phyloP scores from a whole-genome alignment of 495 filamentous ascomycete species.

The Amphirosellinia nigrospora region DNA sequence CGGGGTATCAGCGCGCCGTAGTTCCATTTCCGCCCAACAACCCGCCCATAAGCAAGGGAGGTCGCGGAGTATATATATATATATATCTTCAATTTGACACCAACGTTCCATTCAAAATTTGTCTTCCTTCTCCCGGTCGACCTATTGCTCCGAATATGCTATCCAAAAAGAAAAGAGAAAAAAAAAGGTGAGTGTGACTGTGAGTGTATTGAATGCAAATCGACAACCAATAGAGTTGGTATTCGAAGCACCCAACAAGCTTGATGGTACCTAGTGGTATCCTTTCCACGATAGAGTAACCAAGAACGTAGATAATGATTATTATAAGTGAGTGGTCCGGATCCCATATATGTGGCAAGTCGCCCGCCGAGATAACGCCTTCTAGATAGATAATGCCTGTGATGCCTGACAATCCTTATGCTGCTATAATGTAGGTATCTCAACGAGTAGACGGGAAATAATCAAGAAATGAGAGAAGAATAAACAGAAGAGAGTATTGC shows the following conservation, averaged over 20 bases:
- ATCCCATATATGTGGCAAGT: neutral
- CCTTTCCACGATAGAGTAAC: neutral
- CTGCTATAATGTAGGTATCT: neutral
- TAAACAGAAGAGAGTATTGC: neutral
- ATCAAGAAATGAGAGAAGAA: neutral
- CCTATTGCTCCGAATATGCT: slow-evolving; percentile 1
- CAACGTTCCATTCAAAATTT: neutral
- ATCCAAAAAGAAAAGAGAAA: neutral
- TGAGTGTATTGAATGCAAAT: neutral
- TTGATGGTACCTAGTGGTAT: neutral
- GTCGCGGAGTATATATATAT: neutral
- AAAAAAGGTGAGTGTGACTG: neutral
- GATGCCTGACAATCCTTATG: slow-evolving; percentile 2
- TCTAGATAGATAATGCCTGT: neutral
- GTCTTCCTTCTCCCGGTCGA: neutral
- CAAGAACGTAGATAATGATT: neutral
- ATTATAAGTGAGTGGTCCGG: neutral
- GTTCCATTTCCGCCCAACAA: neutral
- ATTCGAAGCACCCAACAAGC: neutral
- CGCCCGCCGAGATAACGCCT: slow-evolving; percentile 5
- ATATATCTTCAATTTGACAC: neutral
- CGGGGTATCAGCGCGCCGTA: slow-evolving; percentile 13
- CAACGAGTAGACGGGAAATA: neutral
- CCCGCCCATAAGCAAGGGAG: neutral
- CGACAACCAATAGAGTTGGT: neutral